Evolutionary conservation across 805 yeast genomes (phyloP), one percentile per base, ranked within the genome.

Genomic region (Sugiyamaella americana): DNA sequence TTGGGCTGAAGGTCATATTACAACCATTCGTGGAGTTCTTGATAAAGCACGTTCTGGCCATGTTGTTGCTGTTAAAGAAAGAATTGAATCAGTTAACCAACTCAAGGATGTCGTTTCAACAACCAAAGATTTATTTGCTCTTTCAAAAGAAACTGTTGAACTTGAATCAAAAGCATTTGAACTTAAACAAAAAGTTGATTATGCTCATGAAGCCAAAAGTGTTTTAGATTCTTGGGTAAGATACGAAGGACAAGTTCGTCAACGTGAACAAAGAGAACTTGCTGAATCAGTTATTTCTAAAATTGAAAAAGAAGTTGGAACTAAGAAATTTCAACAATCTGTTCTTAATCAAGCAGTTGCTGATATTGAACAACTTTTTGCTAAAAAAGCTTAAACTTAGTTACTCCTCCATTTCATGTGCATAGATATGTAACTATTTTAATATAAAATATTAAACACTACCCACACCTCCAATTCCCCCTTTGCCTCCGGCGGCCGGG

Each of bases 141-240:
- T 91, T 50, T 91, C 98, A 53, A 89, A 87, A 76, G 96, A 93
- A 75, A 91, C 98, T 54, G 96, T 94, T 58, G 79, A 84, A 73
- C 78, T 89, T 64, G 98, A 93, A 79, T 94, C 96, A 55, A 79
- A 87, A 72, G 80, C 91, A 48, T 93, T 89, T 64, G 95, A 86
- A 74, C 79, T 87, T 68, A 84, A 88, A 76, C 98, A 93, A 77
- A 71, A 82, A 66, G 88, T 87, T 57, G 88, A 82, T 54, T 78
- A 88, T 58, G 91, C 95, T 49, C 60, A 74, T 53, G 96, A 88
- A 76, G 98, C 98, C 64, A 88, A 85, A 75, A 73, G 93, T 49
- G 95, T 91, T 51, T 80, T 93, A 66, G 98, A 93, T 73, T 87
- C 98, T 13, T 93, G 98, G 98, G 97, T 89, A 61, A 87, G 98